phyloP scores from a whole-genome alignment of 1,284 basidiomycete species.

The Cutaneotrichosporon dermatis region DNA sequence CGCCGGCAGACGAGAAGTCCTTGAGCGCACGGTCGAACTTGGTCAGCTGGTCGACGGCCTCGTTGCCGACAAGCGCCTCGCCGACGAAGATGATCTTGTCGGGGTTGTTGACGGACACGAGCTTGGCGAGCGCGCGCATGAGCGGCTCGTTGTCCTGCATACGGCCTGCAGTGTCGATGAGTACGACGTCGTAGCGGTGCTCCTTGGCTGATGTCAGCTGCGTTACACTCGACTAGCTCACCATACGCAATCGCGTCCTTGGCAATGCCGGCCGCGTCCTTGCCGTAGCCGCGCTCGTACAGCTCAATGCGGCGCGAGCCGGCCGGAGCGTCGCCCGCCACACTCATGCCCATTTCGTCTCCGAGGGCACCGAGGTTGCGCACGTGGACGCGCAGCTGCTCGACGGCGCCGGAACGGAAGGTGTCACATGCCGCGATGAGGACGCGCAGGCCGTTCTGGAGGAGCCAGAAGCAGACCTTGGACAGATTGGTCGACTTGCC shows the following conservation, averaged over 20 bases:
- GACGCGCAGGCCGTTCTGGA: conserved; percentile 89
- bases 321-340: conserved; percentile 4
- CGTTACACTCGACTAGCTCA: conserved; percentile 47
- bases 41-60: conserved; percentile 89
- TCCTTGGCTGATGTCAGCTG: conserved; percentile 61
- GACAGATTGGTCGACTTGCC: conserved; percentile 98
- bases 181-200: conserved; percentile 84
- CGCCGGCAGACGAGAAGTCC: conserved; percentile 62
- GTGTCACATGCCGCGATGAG: conserved; percentile 98
- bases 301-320: conserved; percentile 60
- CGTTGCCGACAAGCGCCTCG: conserved; percentile 92
- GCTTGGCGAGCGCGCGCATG: conserved; percentile 97
- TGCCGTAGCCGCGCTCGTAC: conserved; percentile 95
- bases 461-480: conserved; percentile 98
- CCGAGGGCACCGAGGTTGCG: conserved; percentile 87
- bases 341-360: conserved; percentile 56
- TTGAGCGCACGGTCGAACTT: conserved; percentile 89
- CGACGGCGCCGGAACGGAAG: conserved; percentile 95
- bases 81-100: conserved; percentile 97
- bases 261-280: conserved; percentile 95
- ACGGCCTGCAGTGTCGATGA: conserved; percentile 94
- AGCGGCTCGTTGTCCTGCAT: conserved; percentile 99
- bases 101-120: conserved; percentile 83
- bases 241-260: conserved; percentile 89
- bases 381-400: conserved; percentile 95